Conservation (phyloP, 2,329 filamentous ascomycete species). For the Fusarium duplospermum region DNA sequence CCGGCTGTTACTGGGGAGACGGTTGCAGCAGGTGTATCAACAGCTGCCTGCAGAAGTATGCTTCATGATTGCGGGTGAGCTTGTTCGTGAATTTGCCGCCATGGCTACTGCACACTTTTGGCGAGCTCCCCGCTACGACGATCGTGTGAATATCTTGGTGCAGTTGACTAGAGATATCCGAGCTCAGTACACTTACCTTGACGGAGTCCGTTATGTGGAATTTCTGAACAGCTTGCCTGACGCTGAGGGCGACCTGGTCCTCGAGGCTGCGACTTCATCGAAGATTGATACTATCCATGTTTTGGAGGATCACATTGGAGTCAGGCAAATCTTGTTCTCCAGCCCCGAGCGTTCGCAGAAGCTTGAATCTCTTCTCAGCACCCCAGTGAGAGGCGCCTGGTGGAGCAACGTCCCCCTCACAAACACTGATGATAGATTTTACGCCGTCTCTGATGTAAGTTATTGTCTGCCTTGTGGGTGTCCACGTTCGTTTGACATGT, state of each 20-base stretch:
- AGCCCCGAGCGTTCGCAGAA: not conserved
- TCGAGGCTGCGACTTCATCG: not conserved
- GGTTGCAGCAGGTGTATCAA: not conserved
- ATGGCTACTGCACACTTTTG: not conserved
- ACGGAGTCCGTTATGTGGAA: not conserved
- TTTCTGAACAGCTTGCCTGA: not conserved
- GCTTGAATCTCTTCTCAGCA: not conserved
- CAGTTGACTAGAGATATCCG: no score
- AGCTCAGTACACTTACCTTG: not conserved
- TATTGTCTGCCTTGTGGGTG: not conserved
- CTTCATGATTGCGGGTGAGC: not conserved
- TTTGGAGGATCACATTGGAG: not conserved
- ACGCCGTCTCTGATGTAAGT: not conserved
- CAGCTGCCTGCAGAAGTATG: not conserved
- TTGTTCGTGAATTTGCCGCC: not conserved
- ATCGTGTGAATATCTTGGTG: no score
- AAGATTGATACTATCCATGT: not conserved
- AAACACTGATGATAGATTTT: not conserved
- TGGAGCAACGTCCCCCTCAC: not conserved
- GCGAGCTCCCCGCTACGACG: no score
- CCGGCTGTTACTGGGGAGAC: not conserved
- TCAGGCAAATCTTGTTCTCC: not conserved
- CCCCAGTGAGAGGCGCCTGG: not conserved
- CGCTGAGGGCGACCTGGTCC: not conserved
- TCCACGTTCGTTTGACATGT: not conserved